Evolutionary conservation across 805 yeast species (phyloP).

Genomic region (Ogataea nonfermentans): DNA sequence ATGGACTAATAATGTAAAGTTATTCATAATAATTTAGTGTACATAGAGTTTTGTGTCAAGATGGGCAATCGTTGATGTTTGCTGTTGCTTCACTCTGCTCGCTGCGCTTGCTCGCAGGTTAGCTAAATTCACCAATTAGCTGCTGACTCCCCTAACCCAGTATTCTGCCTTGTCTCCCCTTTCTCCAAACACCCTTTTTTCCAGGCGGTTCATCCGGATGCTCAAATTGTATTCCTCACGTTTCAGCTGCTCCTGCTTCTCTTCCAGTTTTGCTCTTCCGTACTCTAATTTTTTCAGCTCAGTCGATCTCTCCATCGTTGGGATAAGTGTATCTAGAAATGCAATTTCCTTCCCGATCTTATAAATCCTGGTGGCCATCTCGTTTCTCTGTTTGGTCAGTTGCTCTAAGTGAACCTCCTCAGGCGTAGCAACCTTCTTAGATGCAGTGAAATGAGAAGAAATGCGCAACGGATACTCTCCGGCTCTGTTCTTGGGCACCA

Average conservation of each 20-base stretch:
- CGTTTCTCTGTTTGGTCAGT: constrained; percentile 18
- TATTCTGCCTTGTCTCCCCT: constrained; percentile 47
- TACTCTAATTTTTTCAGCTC: constrained; percentile 27
- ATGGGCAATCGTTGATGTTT: constrained; percentile 10
- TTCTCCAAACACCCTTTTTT: constrained; percentile 30
- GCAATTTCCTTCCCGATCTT: constrained; percentile 33
- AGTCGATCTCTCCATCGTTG: constrained; percentile 17
- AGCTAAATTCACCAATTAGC: constrained; percentile 8
- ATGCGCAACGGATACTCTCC: constrained; percentile 17
- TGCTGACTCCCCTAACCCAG: constrained; percentile 56
- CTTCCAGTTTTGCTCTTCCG: constrained; percentile 30
- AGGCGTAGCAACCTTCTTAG: constrained; percentile 16
- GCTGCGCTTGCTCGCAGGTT: too few species aligned
- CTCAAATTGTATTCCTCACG: constrained; percentile 33
- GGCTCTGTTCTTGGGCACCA: constrained; percentile 21
- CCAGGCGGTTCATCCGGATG: constrained; percentile 28
- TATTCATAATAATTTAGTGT: too few species aligned
- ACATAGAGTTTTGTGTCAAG: background rate
- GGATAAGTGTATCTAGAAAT: constrained; percentile 31
- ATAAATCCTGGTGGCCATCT: constrained; percentile 21
- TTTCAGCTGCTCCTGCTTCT: constrained; percentile 27
- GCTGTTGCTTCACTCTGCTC: too few species aligned
- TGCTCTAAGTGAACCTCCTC: constrained; percentile 19
- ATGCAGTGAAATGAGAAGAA: constrained; percentile 29
- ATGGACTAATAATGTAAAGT: constrained; percentile 8